Conservation (phyloP, 345 rosid species). For the Gynandropsis gynandra region DNA sequence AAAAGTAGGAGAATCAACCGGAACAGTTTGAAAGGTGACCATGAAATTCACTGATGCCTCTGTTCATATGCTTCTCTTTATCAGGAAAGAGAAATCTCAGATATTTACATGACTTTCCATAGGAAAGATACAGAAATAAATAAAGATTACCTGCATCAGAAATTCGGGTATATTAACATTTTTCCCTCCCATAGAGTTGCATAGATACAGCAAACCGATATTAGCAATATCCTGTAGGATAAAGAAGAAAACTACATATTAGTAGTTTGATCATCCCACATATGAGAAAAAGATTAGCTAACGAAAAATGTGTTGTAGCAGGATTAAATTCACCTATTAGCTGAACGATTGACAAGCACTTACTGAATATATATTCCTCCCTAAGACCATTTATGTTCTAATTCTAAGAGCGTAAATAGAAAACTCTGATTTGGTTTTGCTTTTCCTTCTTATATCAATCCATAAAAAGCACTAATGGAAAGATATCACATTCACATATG, state of each 20-base stretch:
- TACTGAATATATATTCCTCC: background rate
- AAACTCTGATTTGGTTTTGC: background rate
- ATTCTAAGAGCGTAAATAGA: conserved; percentile 7
- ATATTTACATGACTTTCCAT: no score
- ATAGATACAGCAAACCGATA: conserved; percentile 38
- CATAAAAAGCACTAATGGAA: no score
- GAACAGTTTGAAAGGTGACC: conserved; percentile 5
- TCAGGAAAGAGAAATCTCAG: background rate
- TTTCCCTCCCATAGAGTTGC: conserved; percentile 36
- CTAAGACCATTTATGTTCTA: background rate
- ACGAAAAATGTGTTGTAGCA: no score
- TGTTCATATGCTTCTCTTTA: conserved; percentile 7
- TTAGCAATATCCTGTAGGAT: conserved; percentile 37
- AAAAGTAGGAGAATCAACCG: conserved; percentile 1
- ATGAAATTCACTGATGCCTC: background rate
- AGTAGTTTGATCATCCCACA: conserved; percentile 1
- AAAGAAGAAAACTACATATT: background rate
- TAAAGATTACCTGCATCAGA: conserved; percentile 34
- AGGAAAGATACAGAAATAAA: no score
- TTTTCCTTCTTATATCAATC: no score
- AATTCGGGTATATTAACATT: conserved; percentile 30
- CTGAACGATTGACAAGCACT: background rate
- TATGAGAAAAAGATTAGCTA: no score
- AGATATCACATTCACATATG: no score
- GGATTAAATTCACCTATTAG: background rate